phyloP scores from a whole-genome alignment of 2,329 filamentous ascomycete genomes.

The Alternaria burnsii region DNA sequence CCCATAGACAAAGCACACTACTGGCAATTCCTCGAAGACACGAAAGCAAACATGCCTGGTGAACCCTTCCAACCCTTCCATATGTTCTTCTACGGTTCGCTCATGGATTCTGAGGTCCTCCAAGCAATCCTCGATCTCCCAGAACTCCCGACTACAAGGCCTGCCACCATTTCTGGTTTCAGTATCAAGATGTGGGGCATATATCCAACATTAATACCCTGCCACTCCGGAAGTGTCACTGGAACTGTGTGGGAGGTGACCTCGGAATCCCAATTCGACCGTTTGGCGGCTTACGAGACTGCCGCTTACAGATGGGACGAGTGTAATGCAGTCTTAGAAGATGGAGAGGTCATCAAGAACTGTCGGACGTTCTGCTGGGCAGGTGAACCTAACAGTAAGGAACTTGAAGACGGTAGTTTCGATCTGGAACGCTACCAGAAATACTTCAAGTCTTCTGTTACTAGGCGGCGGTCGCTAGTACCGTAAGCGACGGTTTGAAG shows the following conservation, averaged over 20 bases:
- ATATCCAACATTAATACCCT: constrained; percentile 32
- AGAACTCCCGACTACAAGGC: constrained; percentile 27
- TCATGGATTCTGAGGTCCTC: constrained; percentile 45
- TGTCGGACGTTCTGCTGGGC: constrained; percentile 36
- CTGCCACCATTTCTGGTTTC: constrained; percentile 36
- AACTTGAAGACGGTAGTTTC: constrained; percentile 34
- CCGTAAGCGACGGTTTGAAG: not conserved
- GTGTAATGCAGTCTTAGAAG: constrained; percentile 24
- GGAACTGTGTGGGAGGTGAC: constrained; percentile 26
- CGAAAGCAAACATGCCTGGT: constrained; percentile 11
- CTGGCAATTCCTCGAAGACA: constrained; percentile 6
- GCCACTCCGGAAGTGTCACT: constrained; percentile 16
- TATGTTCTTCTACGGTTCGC: constrained; percentile 47
- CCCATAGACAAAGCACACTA: constrained; percentile 9
- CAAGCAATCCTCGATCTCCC: constrained; percentile 37
- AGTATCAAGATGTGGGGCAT: constrained; percentile 45
- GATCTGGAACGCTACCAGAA: constrained; percentile 36
- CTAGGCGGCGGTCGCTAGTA: constrained; percentile 1
- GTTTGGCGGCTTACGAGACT: constrained; percentile 33
- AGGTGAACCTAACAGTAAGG: constrained; percentile 27
- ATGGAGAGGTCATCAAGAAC: constrained; percentile 12
- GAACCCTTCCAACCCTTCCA: constrained; percentile 17
- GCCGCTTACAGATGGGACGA: constrained; percentile 26
- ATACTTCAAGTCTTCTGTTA: constrained; percentile 32
- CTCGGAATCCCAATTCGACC: constrained; percentile 23